phyloP scores from a whole-genome alignment of 2,329 filamentous ascomycete genomes.

The Sclerotiophoma versabilis region DNA sequence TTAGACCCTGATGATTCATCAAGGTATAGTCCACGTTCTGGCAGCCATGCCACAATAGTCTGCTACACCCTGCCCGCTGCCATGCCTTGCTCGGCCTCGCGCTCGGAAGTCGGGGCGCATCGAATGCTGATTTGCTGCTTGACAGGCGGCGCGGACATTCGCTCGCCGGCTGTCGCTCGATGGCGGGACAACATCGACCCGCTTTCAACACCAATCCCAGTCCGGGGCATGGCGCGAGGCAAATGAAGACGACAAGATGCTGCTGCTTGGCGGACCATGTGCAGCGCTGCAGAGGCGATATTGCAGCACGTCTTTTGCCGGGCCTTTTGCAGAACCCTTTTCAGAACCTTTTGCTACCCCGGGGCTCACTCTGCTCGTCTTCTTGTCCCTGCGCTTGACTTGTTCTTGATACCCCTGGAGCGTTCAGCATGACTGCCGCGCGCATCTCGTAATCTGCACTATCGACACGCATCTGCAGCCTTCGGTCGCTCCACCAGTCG shows the following conservation, averaged over 20 bases:
- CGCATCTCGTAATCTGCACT: conserved; percentile 9
- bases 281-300: conserved; percentile 1
- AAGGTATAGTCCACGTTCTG: conserved; percentile 1
- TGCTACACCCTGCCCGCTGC: too few species aligned
- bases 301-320: background rate
- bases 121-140: conserved; percentile 5
- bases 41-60: too few species aligned
- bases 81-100: conserved; percentile 1
- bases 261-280: conserved; percentile 11
- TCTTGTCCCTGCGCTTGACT: too few species aligned
- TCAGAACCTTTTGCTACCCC: too few species aligned
- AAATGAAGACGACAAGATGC: conserved; percentile 20
- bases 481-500: too few species aligned
- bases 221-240: conserved; percentile 15
- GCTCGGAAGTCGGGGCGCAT: conserved; percentile 14
- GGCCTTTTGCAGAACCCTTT: background rate
- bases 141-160: background rate
- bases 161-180: too few species aligned
- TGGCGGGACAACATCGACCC: conserved; percentile 21
- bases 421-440: conserved; percentile 6
- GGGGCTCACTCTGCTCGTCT: too few species aligned
- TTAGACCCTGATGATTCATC: background rate
- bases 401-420: conserved; percentile 1
- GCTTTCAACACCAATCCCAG: conserved; percentile 13
- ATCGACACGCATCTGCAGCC: background rate